Base-by-base conservation (phyloP, 1,139 yeast species). In the Suhomyces terraborum region DNA sequence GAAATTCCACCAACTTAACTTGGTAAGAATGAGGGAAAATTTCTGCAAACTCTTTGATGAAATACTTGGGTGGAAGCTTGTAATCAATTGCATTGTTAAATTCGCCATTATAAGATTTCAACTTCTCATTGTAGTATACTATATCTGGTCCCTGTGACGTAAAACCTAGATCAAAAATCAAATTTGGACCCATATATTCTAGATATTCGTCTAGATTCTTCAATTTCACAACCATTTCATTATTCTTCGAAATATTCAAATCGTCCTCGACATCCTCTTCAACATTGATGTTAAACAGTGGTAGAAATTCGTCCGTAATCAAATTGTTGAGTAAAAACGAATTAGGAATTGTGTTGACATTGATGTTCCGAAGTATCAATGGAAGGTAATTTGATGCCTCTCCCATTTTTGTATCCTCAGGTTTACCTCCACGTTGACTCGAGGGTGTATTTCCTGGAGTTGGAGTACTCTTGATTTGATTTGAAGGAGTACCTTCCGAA, bases 351-450 rank as follows among this genome's bases (percentile, higher is more conserved):
- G 84, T 75, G 27, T 73, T 67, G 0, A 82, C 67, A 25, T 85
- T 81, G 43, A 83, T 75, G 34, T 82, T 79, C 42, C 89, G 62
- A 29, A 84, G 57, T 14, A 84, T 69, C 56, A 84, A 78, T 1
- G 88, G 89, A 27, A 83, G 59, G 55, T 81, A 80, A 50, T 80
- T 82, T 1, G 75, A 65, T 0, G 77, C 65, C 41, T 71, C 77
- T 1, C 64, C 51, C 6, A 55, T 50, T 14, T 43, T 47, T 10
- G 38, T 12, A 24, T 43, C 43, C 3, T 43, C 44, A 8, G 32
- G 12, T 23, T 35, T 38, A 10, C 29, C 31, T 17, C 31, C 20
- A 35, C 41, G 38, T 29, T 36, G 47, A 14, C 23, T 35, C 26
- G 34, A 33, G 9, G 40, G 39, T 8, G 44, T 37, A 8, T 38